phyloP scores from a whole-genome alignment of 1,139 yeast species.

The Yamadazyma triangularis region DNA sequence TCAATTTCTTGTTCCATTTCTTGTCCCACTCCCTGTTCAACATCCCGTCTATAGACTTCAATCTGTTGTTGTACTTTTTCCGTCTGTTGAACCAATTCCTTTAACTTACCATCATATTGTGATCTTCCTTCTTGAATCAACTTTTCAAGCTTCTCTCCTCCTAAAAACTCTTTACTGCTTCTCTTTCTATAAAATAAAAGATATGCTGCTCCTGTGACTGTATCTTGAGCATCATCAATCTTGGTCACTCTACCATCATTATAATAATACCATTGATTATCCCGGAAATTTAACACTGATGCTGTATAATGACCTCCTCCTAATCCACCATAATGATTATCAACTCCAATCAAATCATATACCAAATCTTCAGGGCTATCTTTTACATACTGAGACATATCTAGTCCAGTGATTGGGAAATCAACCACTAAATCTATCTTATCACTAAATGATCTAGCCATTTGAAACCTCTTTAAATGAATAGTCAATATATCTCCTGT shows the following conservation, averaged over 20 bases:
- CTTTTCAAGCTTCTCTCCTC: constrained; percentile 28
- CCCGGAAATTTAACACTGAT: constrained; percentile 74
- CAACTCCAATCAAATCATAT: constrained; percentile 89
- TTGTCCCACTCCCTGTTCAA: no score
- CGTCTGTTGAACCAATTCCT: constrained; percentile 1
- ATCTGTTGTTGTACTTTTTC: background rate
- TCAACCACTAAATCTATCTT: constrained; percentile 82
- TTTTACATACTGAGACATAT: constrained; percentile 56
- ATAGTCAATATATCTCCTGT: constrained; percentile 87
- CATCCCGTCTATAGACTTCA: background rate
- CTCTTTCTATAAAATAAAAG: constrained; percentile 77
- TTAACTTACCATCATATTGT: constrained; percentile 12
- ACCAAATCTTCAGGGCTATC: constrained; percentile 35
- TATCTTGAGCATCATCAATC: constrained; percentile 52
- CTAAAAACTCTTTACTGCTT: constrained; percentile 24
- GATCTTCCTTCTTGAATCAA: constrained; percentile 22
- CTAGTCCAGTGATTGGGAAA: constrained; percentile 83
- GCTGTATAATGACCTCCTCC: constrained; percentile 99
- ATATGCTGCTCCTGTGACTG: constrained; percentile 83
- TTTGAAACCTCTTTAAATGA: constrained; percentile 87
- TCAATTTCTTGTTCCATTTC: constrained; percentile 10
- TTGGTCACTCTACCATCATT: constrained; percentile 78
- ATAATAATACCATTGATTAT: constrained; percentile 80
- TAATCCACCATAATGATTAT: constrained; percentile 91
- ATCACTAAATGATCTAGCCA: constrained; percentile 80